Conservation (phyloP, 1,284 basidiomycete genomes). For the Entoloma clypeatum region DNA sequence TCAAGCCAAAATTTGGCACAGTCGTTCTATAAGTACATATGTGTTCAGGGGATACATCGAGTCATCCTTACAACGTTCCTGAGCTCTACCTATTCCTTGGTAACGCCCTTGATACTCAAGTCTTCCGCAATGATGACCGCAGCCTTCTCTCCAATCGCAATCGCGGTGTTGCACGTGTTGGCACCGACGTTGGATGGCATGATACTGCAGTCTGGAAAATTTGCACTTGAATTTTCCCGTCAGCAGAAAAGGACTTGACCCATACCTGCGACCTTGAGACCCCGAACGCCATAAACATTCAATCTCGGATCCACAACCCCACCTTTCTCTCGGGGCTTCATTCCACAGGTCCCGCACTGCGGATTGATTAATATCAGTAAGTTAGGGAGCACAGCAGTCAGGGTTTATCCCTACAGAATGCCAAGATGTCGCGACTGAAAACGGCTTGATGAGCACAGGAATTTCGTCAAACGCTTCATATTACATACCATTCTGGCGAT, state of each 20-base stretch:
- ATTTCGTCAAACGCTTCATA: not conserved
- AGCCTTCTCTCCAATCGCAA: conserved; percentile 48
- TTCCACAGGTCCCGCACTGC: conserved; percentile 50
- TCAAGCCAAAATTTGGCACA: too few species aligned
- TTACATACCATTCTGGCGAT: conserved; percentile 18
- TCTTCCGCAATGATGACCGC: conserved; percentile 45
- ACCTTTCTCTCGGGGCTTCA: conserved; percentile 53
- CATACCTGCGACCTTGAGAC: conserved; percentile 54
- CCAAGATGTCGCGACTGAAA: conserved; percentile 44
- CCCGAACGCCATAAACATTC: conserved; percentile 58
- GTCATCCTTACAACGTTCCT: too few species aligned
- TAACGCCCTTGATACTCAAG: conserved; percentile 32
- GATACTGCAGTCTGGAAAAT: conserved; percentile 37
- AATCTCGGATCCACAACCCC: conserved; percentile 62
- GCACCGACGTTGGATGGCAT: conserved; percentile 44
- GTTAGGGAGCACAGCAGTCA: not conserved
- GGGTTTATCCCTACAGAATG: conserved; percentile 44
- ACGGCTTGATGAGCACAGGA: not conserved
- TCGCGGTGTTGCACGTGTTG: conserved; percentile 48
- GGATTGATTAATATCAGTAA: conserved; percentile 1
- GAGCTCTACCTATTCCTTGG: not conserved
- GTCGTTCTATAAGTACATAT: too few species aligned
- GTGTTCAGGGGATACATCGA: too few species aligned
- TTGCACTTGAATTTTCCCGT: not conserved
- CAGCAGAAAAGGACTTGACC: not conserved